These are phyloP conservation scores for Penicillium sp. DNA, from an alignment of 2,329 filamentous ascomycete genomes.

Conservation along the genomic window DNA sequence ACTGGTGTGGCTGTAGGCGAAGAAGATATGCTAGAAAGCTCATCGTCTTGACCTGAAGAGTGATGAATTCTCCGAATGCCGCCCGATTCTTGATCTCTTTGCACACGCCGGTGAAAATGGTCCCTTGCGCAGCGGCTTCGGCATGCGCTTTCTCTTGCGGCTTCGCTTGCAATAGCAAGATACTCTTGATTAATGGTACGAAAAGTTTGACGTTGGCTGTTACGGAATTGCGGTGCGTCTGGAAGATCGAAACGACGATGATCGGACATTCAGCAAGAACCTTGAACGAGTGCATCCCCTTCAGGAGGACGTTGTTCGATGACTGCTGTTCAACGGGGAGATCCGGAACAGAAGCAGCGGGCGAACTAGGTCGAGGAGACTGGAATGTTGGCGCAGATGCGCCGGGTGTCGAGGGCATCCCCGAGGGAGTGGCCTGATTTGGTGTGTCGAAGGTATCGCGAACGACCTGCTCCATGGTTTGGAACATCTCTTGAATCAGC, in stretches of 20 bases:
- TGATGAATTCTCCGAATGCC: slow-evolving; percentile 97
- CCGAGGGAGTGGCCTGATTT: slow-evolving; percentile 58
- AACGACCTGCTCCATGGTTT: slow-evolving; percentile 94
- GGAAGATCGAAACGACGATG: slow-evolving; percentile 97
- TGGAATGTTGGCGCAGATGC: slow-evolving; percentile 71
- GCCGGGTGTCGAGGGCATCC: slow-evolving; percentile 57
- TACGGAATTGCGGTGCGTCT: slow-evolving; percentile 83
- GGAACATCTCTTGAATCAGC: slow-evolving; percentile 93
- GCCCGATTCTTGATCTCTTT: slow-evolving; percentile 90
- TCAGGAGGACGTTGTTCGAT: slow-evolving; percentile 78
- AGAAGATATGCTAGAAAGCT: slow-evolving; percentile 95
- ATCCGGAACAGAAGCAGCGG: slow-evolving; percentile 79
- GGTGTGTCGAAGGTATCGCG: slow-evolving; percentile 90
- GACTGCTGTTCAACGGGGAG: slow-evolving; percentile 84
- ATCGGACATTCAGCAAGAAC: slow-evolving; percentile 97
- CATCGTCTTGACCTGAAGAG: slow-evolving; percentile 98
- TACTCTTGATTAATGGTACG: slow-evolving; percentile 89
- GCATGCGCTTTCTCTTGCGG: slow-evolving; percentile 91
- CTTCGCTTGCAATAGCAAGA: slow-evolving; percentile 84
- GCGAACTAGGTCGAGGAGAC: slow-evolving; percentile 87
- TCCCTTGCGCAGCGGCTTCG: slow-evolving; percentile 78
- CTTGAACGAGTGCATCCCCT: slow-evolving; percentile 99
- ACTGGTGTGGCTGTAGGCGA: slow-evolving; percentile 81
- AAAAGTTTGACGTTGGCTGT: slow-evolving; percentile 87
- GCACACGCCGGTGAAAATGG: slow-evolving; percentile 90